Evolutionary conservation across 768 basidiomycete genomes (phyloP), one percentile per base, ranked within the genome.

Genomic region (Podaxis carcinomalis): DNA sequence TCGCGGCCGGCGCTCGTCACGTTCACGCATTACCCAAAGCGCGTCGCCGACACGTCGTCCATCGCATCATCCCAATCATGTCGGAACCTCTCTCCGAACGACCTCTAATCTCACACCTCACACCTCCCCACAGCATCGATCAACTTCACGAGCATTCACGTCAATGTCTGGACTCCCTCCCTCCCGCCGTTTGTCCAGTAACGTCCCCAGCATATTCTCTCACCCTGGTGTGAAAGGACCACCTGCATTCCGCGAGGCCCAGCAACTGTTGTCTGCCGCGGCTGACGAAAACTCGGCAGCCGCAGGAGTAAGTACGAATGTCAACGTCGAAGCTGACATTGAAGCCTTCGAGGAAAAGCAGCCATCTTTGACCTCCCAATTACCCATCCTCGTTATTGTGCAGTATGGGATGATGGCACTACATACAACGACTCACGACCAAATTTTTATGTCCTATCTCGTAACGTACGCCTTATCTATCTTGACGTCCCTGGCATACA

Each of bases 371-470:
- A 74, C 84, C 64, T 87, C 86, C 21, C 86, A 89, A 68, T 76
- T 98, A 28, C 96, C 96, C 4, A 68, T 93, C 36, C 70, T 89
- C 65, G 85, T 98, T 67, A 97, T 98, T 66, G 68, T 92, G 16
- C 95, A 97, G 74, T 97, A 97, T 72, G 92, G 92, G 19, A 75
- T 94, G 63, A 77, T 98, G 64, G 95, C 95, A 3, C 73, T 98
- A 53, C 95, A 97, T 69, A 86, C 86, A 40, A 93, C 90, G 14
- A 93, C 90, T 1, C 94, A 95, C 67, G 91, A 95, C 75, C 93
- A 96, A 73, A 74, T 95, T 28, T 92, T 97, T 77, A 83, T 95
- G 71, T 91, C 91, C 28, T 62, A 27, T 46, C 64, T 64, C 14
- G 37, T 44, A 19, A n/a, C 42, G 42, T 44, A 44, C 42, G 42